phyloP scores from a whole-genome alignment of 305 asterid species.

The Fraxinus greggii region DNA sequence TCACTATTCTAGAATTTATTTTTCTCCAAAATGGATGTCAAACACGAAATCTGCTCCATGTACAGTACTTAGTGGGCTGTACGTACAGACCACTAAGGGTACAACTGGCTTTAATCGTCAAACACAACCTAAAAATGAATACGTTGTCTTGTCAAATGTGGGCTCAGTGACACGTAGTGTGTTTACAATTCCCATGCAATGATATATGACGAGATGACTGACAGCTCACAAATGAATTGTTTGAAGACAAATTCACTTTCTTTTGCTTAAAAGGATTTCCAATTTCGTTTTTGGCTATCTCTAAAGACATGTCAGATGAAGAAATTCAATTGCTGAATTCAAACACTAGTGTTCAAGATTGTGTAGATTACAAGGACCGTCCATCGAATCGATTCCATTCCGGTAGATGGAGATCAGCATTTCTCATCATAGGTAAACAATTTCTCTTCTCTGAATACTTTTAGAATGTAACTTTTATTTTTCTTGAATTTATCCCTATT shows the following conservation, averaged over 20 bases:
- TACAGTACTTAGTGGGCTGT: too few species aligned
- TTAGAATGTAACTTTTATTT: background rate
- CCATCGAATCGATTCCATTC: conserved; percentile 26
- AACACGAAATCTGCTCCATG: too few species aligned
- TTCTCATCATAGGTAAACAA: conserved; percentile 31
- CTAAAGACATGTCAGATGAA: background rate
- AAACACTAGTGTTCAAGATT: conserved; percentile 16
- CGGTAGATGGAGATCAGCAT: conserved; percentile 39
- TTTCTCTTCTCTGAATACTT: background rate
- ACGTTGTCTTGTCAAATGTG: too few species aligned
- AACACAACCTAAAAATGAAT: too few species aligned
- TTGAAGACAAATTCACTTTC: background rate
- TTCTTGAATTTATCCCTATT: background rate
- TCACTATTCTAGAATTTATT: too few species aligned
- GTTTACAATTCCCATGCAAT: too few species aligned
- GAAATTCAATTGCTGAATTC: background rate
- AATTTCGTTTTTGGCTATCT: background rate
- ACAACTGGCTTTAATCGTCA: too few species aligned
- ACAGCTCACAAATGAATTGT: background rate
- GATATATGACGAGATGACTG: background rate
- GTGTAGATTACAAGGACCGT: conserved; percentile 30
- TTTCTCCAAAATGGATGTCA: too few species aligned
- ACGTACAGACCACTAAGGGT: too few species aligned
- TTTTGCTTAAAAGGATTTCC: background rate
- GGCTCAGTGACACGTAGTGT: too few species aligned